Evolutionary conservation across 257 asterid species (phyloP), one percentile per base, ranked within the genome.

Genomic region (Solanum paucissectum): DNA sequence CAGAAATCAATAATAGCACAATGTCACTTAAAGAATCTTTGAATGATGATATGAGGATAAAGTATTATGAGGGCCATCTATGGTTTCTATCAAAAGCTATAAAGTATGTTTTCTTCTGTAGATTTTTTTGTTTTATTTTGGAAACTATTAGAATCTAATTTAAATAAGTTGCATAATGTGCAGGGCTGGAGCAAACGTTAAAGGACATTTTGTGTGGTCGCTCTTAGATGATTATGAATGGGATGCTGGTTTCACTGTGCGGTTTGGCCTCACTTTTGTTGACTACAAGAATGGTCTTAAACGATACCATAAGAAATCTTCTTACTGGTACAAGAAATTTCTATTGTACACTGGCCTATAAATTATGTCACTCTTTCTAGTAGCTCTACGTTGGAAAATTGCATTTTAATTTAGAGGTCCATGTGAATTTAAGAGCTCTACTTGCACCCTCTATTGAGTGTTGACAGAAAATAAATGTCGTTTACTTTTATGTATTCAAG

Each of bases 131-230:
- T 5, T 77, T 6, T 6, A 5, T 40, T 40, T 42, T 40, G n/a
- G n/a, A 14, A 76, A 42, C 10, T 42, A 42, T 42, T 42, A 42
- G 14, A 42, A 36, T 38, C 40, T 13, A 36, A 60, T 25, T 20
- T 6, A 55, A 40, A 7, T n/a, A 38, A 37, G 11, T n/a, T 79
- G 73, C 2, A 64, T 29, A 40, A 82, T n/a, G 33, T 9, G 40
- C 88, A 89, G 91, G 88, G 88, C 72, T 14, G 91, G 91, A 36
- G 91, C 87, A 64, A 89, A 89, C 9, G 88, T 87, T 25, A 89
- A 87, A 87, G 91, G 87, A 34, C 87, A 89, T 74, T 89, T 87
- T 66, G 91, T 55, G 6, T 89, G 91, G 91, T 71, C 91, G 32
- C 55, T 84, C 6, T 40, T 89, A 46, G 91, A 89, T 84, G 88